These are phyloP conservation scores for Linnemannia zychae DNA, from an alignment of 192 early-diverging fungal genomes.

Conservation along the genomic window DNA sequence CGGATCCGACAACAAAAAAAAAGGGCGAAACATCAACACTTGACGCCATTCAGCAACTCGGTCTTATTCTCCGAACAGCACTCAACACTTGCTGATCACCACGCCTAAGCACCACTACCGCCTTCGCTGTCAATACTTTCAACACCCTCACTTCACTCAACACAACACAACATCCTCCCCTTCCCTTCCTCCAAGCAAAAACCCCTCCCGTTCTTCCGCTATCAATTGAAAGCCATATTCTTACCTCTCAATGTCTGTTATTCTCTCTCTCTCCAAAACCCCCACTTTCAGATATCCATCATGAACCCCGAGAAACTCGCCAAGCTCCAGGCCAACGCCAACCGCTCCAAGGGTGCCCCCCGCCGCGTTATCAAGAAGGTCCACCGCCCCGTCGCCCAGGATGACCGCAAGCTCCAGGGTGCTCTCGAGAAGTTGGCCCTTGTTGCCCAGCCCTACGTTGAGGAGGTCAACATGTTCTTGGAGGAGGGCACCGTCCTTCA, in stretches of 20 bases:
- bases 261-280: not conserved
- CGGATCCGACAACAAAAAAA: conserved; percentile 6
- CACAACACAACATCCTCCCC: not conserved
- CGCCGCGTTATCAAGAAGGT: conserved; percentile 93
- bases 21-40: not conserved
- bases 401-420: conserved; percentile 95
- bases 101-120: not conserved
- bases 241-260: no score
- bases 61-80: not conserved
- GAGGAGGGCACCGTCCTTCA: conserved; percentile 93
- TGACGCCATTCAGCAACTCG: not conserved
- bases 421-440: conserved; percentile 94
- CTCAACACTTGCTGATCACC: not conserved
- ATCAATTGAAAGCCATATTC: not conserved
- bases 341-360: conserved; percentile 94
- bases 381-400: conserved; percentile 70
- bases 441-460: conserved; percentile 87
- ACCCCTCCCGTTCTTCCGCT: no score
- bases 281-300: conserved; percentile 9
- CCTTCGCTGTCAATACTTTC: not conserved
- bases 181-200: not conserved
- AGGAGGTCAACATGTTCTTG: conserved; percentile 99
- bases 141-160: not conserved
- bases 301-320: conserved; percentile 95
- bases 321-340: conserved; percentile 92